Evolutionary conservation across 306 rosid species (phyloP), one percentile per base, ranked within the genome.

Genomic region (Biancaea sappan): DNA sequence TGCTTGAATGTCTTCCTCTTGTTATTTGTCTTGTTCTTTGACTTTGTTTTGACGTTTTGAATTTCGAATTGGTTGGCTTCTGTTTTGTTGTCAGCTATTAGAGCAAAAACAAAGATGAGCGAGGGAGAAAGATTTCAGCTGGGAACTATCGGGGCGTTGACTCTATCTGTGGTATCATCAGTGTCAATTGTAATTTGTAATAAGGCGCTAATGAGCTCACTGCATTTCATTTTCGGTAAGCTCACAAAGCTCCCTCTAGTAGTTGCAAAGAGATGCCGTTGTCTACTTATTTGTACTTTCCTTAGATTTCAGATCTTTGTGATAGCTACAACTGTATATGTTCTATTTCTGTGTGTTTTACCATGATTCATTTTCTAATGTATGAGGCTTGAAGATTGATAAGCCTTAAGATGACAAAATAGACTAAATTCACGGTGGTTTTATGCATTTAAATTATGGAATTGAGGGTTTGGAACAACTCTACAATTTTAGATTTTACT

Each of bases 61-160:
- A 83, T 24, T 34, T 54, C 71, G 76, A 43, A n/a, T 31, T 80
- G 18, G 57, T 37, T 70, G 59, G 64, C 26, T 57, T 67, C 25
- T 48, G 12, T 54, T 47, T 4, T 38, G 44, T 44, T 69, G 48
- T 66, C 59, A 67, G 66, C 63, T 16, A 54, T 65, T 73, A 48
- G 69, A 71, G 69, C 68, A 66, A 74, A 54, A 70, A 58, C 74
- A 79, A 78, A 84, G 82, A 92, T 92, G 98, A 89, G 92, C 24
- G 94, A 88, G 79, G 88, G 91, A 22, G 92, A 82, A 73, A 77
- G 89, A 72, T 92, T 90, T 74, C 98, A 88, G 85, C 81, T 92
- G 65, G 96, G 96, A 28, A 92, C 98, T 8, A 83, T 88, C n/a
- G 98, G 98, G 50, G 98, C 98, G 72, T 90, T 92, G 91, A 62